Evolutionary conservation across 257 asterid species (phyloP), one percentile per base, ranked within the genome.

Genomic region (Cordia subcordata): DNA sequence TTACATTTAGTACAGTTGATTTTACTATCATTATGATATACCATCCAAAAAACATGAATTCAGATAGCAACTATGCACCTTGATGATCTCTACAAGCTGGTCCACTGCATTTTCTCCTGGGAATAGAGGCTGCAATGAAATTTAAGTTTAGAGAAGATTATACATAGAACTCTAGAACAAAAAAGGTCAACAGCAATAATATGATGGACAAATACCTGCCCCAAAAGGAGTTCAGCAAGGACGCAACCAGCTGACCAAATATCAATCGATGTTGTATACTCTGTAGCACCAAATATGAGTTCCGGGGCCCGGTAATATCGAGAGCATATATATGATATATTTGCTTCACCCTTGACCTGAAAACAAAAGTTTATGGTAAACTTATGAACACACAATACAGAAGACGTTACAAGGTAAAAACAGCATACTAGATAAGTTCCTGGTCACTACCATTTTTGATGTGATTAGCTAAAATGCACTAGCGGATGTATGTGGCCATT

Each of bases 241-340:
- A 72, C 72, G 16, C 77, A 72, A 50, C 77, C 77, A 53, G 60
- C 77, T 21, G 77, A 72, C 77, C 77, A 72, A 22, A 72, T 72
- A 60, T 72, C 77, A 40, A 72, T 72, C 20, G 77, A 61, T 10
- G 64, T 20, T 1, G 77, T 61, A 59, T 72, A 72, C 54, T 66
- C 77, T 13, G 77, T 72, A 27, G 77, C 77, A 59, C 77, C 77
- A 56, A 72, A 72, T 40, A 72, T 72, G 38, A 72, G 68, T 56
- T 72, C 77, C 20, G 77, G 77, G 8, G 77, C 77, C 21, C 77
- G 67, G 53, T 72, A 72, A 49, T 66, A 72, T 14, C 77, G 72
- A 1, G 77, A 72, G 33, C 77, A 72, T 44, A 72, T 72, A 53
- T 72, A 72, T 42, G 77, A 61, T 54, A 72, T 72, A 49, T 72